phyloP scores from a whole-genome alignment of 1,284 basidiomycete species.

The Cutaneotrichosporon mucoides region DNA sequence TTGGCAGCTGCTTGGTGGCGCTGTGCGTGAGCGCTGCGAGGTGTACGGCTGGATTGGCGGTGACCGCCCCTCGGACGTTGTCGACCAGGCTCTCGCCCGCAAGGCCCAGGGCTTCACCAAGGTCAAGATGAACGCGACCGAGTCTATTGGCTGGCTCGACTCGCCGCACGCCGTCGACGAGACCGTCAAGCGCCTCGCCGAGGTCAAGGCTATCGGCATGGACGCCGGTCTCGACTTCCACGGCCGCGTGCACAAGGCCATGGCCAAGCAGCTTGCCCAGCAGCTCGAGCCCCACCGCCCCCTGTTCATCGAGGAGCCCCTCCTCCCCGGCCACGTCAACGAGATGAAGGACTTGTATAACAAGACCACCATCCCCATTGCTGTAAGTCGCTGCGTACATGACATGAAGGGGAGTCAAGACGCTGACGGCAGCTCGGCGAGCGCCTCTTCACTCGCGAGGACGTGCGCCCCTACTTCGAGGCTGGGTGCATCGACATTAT shows the following conservation, averaged over 20 bases:
- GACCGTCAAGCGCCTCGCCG: slow-evolving; percentile 60
- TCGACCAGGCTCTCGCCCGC: slow-evolving; percentile 59
- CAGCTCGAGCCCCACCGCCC: slow-evolving; percentile 63
- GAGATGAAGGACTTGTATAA: slow-evolving; percentile 52
- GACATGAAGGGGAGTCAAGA: not conserved
- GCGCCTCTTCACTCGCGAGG: slow-evolving; percentile 63
- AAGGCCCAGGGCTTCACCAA: slow-evolving; percentile 69
- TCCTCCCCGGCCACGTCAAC: slow-evolving; percentile 54
- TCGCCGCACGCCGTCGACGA: slow-evolving; percentile 56
- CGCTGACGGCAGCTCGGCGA: slow-evolving; percentile 57
- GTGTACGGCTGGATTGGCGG: slow-evolving; percentile 53
- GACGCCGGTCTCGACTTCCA: slow-evolving; percentile 59
- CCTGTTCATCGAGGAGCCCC: slow-evolving; percentile 72
- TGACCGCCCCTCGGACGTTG: slow-evolving; percentile 63
- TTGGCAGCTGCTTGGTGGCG: slow-evolving; percentile 69
- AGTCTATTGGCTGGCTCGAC: slow-evolving; percentile 52
- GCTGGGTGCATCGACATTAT: slow-evolving; percentile 64
- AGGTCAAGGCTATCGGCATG: slow-evolving; percentile 61
- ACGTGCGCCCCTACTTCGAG: slow-evolving; percentile 64
- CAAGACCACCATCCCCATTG: slow-evolving; percentile 52
- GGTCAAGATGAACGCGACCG: slow-evolving; percentile 62
- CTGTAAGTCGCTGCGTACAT: slow-evolving; percentile 37
- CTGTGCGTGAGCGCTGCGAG: slow-evolving; percentile 52
- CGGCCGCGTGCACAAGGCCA: slow-evolving; percentile 61
- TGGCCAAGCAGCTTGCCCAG: slow-evolving; percentile 71